Base-by-base conservation (phyloP, 2,329 filamentous ascomycete genomes). In the Ceratocystis colombiana region DNA sequence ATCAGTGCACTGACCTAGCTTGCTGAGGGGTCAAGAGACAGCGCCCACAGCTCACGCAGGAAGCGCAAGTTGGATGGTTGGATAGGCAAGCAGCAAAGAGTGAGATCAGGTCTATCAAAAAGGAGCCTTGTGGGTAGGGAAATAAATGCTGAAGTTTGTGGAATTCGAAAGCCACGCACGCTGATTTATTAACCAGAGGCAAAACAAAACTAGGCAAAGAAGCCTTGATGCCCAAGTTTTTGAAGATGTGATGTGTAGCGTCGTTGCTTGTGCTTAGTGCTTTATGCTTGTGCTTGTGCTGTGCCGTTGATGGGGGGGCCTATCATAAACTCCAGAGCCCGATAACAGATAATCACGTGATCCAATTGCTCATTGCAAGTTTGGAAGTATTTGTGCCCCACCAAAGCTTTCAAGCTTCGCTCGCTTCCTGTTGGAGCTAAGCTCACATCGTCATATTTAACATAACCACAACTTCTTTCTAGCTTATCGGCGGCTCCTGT, bases 1-100 rank as follows among this genome's bases (percentile, higher is more conserved):
- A 22, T 48, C n/a, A 57, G 22, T n/a, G 53, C 25, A 57, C 53
- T 33, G 53, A 33, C 53, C 15, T 28, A 8, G 25, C 5, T 15
- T 30, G 53, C 12, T 28, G 53, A 57, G 53, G 53, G 53, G 28
- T 28, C 53, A 28, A 57, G 53, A 30, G 53, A 57, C 53, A 20
- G 33, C 48, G 22, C 48, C n/a, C 8, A 20, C 48, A 50, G 37
- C 37, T 41, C 48, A 50, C 17, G 37, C 37, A 41, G 37, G 37
- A 50, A 20, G n/a, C 20, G 20, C 17, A 50, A 8, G 20, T 8
- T 50, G 48, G 48, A 22, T 12, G 7, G n/a, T 4, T 8, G 20
- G 3, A 50, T 50, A 25, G 4, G 48, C n/a, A 50, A 10, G 3
- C 7, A 50, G 22, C 48, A 50, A 25, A 50, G 48, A 12, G n/a